Base-by-base conservation (phyloP, 805 yeast genomes). In the Wickerhamiella galacta region DNA sequence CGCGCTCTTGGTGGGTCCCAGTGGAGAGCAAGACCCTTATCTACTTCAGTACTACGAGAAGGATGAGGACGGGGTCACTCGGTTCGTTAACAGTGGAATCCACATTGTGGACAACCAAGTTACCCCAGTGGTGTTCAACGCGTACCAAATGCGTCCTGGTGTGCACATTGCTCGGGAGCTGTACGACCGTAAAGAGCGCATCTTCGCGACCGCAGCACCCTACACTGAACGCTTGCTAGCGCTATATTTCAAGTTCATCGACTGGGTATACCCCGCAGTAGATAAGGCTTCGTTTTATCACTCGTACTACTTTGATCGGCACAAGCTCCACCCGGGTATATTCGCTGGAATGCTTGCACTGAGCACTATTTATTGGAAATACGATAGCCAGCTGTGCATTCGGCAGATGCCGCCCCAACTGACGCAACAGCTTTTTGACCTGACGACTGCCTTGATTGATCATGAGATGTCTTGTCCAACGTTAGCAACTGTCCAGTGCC, bases 321-420 rank as follows among this genome's bases (percentile, higher is more conserved):
- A 50, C 8, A 42, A 42, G 14, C 39, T 53, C 21, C 43, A 53
- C 30, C 39, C 47, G 10, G 56, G 56, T 1, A 39, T 54, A n/a
- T 35, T 50, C 8, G 45, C 52, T 2, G 54, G 53, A 4, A 44
- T 54, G 43, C 40, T 54, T 14, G 58, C 55, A 1, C 37, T 53
- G 16, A 51, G 54, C 33, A 41, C 47, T 27, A 47, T 48, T 11
- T 54, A 54, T 44, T 53, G 57, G 57, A 53, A 53, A 38, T 53
- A 53, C 36, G 54, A 49, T 33, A 34, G 49, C 2, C 39, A 40
- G 15, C 39, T 53, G 4, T 53, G 57, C 31, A 49, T 53, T 6
- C 37, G 44, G 28, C 38, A 40, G 3, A 48, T 52, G 33, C 57
- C 56, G 1, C 37, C 40, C 8, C 41, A 43, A 11, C 37, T 54